Base-by-base conservation (phyloP, 2,329 filamentous ascomycete genomes). In the Pseudogymnoascus sp. region DNA sequence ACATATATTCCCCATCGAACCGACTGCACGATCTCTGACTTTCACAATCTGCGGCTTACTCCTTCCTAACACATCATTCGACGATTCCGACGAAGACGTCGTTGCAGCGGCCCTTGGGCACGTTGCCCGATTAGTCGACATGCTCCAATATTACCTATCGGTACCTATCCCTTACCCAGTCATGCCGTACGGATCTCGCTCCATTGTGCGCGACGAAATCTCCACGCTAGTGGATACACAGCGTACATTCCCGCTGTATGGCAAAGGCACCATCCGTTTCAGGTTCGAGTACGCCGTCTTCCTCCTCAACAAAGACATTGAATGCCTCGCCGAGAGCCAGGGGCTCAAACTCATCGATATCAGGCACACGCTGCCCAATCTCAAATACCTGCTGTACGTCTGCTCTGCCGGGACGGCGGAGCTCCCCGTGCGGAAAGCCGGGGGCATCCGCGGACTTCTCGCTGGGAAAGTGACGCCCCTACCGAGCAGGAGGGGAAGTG, bases 201-300 rank as follows among this genome's bases (percentile, higher is more conserved):
- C 89, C 3, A 85, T 85, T 43, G 89, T 93, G 64, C 83, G 86
- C 57, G 93, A 96, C 72, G 86, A 89, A 5, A 89, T 96, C 48
- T 85, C 82, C 19, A 78, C 82, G 25, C 75, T 85, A 6, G 65
- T 67, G 60, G 73, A 74, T 39, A 72, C 73, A 6, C 77, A 84
- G 63, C 83, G 87, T 54, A 87, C 86, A 5, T 99, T 96, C 71
- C 95, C 95, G 0, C 82, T 99, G 0, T 93, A 93, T 75, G 76
- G 90, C 78, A n/a, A 83, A 68, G 82, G 84, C 72, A 83, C 85
- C 2, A 85, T 92, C 0, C 86, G 92, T 54, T 98, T 93, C 78
- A 87, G 93, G 2, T 98, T 98, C 75, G 93, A 98, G 71, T 99
- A 98, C 74, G 95, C 83, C 10, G 95, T 96, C 73, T 99, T 98